These are phyloP conservation scores for Ceriops zippeliana DNA, from an alignment of 345 rosid genomes.

Conservation along the genomic window DNA sequence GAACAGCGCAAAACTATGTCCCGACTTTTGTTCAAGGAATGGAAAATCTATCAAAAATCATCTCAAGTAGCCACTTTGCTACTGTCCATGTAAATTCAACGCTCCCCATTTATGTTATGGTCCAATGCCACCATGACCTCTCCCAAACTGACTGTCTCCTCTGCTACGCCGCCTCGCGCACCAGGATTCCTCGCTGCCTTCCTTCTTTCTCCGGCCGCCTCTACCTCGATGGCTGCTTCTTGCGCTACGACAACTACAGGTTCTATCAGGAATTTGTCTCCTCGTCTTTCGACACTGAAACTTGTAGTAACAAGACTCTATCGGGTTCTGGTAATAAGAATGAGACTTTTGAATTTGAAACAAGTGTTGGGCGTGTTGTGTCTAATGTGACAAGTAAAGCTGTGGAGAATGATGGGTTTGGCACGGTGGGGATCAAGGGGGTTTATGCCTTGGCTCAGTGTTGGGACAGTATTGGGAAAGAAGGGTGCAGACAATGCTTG, in stretches of 20 bases:
- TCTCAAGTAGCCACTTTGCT: constrained; percentile 34
- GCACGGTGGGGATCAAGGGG: constrained; percentile 19
- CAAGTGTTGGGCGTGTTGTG: constrained; percentile 27
- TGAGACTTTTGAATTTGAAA: background rate
- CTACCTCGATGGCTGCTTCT: constrained; percentile 65
- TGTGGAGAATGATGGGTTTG: constrained; percentile 33
- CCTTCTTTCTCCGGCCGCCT: constrained; percentile 43
- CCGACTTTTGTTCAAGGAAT: constrained; percentile 46
- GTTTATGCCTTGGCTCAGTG: constrained; percentile 51
- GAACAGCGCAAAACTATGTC: constrained; percentile 14
- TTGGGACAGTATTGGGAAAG: constrained; percentile 38
- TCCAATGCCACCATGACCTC: constrained; percentile 62
- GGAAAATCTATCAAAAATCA: constrained; percentile 30
- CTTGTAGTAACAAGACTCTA: constrained; percentile 24
- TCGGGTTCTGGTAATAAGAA: background rate
- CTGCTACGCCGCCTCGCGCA: constrained; percentile 51
- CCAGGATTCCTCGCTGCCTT: constrained; percentile 55
- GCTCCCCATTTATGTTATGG: constrained; percentile 32
- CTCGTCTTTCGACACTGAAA: constrained; percentile 23
- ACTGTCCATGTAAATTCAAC: constrained; percentile 24
- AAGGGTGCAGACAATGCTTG: constrained; percentile 46
- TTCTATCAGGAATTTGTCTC: constrained; percentile 47
- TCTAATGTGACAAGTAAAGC: constrained; percentile 35
- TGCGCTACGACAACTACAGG: constrained; percentile 50
- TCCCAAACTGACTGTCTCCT: constrained; percentile 59